Conservation (phyloP, 2,329 filamentous ascomycete species). For the Cladosporium sp. region DNA sequence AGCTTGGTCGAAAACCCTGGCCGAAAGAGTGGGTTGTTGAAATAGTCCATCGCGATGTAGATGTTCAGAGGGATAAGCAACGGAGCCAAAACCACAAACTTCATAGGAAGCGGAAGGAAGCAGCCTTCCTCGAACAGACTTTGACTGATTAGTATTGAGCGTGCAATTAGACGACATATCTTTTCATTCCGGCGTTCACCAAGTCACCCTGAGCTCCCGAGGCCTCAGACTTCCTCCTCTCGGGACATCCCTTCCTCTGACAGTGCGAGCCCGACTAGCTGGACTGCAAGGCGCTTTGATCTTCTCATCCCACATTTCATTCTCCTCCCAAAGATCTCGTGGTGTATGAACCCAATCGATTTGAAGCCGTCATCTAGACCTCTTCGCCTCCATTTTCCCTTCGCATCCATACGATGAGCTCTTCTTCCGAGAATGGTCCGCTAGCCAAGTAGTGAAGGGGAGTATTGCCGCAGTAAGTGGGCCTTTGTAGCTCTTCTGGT, state of each 20-base stretch:
- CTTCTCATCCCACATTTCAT: too few species aligned
- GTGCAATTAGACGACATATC: background rate
- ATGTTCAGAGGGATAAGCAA: background rate
- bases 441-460: slow-evolving; percentile 3
- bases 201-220: background rate
- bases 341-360: slow-evolving; percentile 1
- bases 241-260: background rate
- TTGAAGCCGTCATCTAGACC: background rate
- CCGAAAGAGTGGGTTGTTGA: slow-evolving; percentile 17
- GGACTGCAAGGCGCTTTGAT: too few species aligned
- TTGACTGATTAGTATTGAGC: background rate
- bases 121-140: background rate
- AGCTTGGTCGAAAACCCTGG: slow-evolving; percentile 18
- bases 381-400: background rate
- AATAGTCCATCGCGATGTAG: slow-evolving; percentile 20
- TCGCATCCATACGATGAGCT: background rate
- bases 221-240: background rate
- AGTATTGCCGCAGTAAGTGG: background rate
- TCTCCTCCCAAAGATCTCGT: background rate
- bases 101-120: background rate
- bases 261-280: background rate
- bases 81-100: background rate
- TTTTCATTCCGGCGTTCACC: background rate
- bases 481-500: background rate
- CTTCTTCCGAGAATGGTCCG: background rate